These are phyloP conservation scores for Cryptomeria japonica DNA, from an alignment of 75 land plant species.

Conservation along the genomic window DNA sequence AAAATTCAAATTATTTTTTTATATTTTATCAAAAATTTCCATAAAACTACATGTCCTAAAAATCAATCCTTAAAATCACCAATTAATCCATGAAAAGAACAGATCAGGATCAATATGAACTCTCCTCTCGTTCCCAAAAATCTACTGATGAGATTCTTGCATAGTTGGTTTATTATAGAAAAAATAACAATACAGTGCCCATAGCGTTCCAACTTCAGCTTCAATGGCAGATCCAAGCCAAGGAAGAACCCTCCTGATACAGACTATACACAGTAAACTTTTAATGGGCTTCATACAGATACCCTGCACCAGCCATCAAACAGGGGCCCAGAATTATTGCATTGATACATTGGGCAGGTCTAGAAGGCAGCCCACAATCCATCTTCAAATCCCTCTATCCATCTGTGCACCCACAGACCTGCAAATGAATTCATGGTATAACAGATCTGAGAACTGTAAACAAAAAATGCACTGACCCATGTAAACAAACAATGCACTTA, in stretches of 20 bases:
- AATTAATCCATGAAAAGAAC: neutral
- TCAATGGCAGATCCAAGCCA: neutral
- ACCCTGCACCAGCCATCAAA: neutral
- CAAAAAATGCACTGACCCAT: neutral
- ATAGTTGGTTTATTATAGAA: neutral
- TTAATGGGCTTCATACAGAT: neutral
- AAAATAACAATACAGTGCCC: neutral
- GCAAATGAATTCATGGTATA: neutral
- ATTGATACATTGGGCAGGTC: no score
- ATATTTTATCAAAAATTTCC: no score
- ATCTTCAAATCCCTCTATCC: conserved; percentile 4
- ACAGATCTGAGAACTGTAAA: no score
- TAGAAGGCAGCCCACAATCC: no score
- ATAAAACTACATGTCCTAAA: no score
- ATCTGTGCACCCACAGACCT: neutral
- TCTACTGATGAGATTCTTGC: neutral
- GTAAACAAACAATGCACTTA: neutral
- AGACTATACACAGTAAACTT: neutral
- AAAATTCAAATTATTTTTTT: no score
- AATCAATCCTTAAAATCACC: neutral
- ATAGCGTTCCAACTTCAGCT: neutral
- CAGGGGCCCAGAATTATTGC: neutral
- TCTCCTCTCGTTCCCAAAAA: neutral
- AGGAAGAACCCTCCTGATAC: neutral
- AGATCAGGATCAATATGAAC: neutral